Conservation (phyloP, 129 eudicot species). For the Centaurea solstitialis region DNA sequence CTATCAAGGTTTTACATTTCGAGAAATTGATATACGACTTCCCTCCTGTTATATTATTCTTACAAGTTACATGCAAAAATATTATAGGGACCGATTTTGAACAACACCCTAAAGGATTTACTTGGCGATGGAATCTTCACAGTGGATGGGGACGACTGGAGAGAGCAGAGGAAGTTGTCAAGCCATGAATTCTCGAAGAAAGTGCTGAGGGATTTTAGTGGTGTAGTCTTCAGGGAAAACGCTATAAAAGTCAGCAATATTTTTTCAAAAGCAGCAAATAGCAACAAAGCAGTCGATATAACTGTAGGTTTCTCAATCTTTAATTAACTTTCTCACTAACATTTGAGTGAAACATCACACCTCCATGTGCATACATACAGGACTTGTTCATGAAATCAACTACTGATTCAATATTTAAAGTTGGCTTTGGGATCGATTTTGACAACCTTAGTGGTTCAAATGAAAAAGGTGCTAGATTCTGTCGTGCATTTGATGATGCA, state of each 20-base stretch:
- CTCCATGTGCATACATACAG: conserved; percentile 14
- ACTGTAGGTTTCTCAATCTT: background rate
- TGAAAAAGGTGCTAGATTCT: conserved; percentile 47
- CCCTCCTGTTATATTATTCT: background rate
- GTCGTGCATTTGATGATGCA: conserved; percentile 59
- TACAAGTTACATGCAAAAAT: background rate
- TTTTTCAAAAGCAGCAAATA: background rate
- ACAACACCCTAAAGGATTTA: conserved; percentile 17
- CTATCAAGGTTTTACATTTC: background rate
- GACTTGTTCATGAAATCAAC: conserved; percentile 57
- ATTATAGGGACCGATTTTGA: background rate
- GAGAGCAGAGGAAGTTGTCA: conserved; percentile 51
- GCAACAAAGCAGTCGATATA: background rate
- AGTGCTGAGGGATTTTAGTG: background rate
- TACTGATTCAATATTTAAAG: background rate
- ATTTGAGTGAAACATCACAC: background rate
- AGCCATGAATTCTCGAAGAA: conserved; percentile 51
- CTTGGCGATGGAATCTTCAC: conserved; percentile 24
- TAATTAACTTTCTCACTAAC: background rate
- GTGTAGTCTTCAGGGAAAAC: background rate
- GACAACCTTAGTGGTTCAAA: background rate
- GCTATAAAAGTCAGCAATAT: conserved; percentile 26
- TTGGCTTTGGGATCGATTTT: background rate
- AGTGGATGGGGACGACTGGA: conserved; percentile 65
- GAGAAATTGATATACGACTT: background rate